Conservation (phyloP, 148 eudicot species). For the Rhododendron molle region DNA sequence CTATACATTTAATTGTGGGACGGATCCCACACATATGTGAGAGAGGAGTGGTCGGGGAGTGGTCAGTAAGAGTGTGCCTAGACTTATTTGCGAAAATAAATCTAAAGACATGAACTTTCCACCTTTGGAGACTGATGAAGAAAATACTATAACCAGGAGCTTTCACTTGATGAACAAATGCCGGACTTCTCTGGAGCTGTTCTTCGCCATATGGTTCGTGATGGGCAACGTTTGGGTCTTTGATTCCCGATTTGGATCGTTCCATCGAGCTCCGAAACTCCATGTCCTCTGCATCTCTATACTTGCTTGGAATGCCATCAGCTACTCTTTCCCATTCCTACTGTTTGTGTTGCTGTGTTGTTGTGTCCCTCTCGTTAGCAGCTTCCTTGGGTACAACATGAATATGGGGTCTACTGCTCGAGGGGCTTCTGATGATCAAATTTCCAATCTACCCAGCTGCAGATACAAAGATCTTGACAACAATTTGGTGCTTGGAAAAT, state of each 20-base stretch:
- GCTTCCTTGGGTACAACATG: constrained; percentile 72
- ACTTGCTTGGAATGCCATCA: constrained; percentile 73
- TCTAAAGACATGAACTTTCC: neutral
- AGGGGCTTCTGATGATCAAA: constrained; percentile 85
- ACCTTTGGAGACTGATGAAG: neutral
- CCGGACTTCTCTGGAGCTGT: constrained; percentile 60
- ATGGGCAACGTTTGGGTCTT: constrained; percentile 95
- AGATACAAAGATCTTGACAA: constrained; percentile 37
- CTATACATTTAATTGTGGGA: too few relatives aligned
- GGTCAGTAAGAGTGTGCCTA: too few relatives aligned
- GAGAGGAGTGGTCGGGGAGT: too few relatives aligned
- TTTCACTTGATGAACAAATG: constrained; percentile 51
- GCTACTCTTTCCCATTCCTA: constrained; percentile 81
- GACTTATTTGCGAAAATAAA: neutral
- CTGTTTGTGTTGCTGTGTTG: constrained; percentile 75
- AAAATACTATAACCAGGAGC: constrained; percentile 21
- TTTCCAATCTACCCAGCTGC: constrained; percentile 60
- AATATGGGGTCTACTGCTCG: constrained; percentile 54
- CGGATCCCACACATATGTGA: too few relatives aligned
- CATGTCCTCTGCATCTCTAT: constrained; percentile 64
- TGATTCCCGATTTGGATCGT: constrained; percentile 63
- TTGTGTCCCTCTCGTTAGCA: constrained; percentile 69
- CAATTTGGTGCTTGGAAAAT: constrained; percentile 31
- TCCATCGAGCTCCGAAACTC: constrained; percentile 62
- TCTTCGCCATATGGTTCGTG: constrained; percentile 96